Evolutionary conservation across 768 basidiomycete genomes (phyloP), one percentile per base, ranked within the genome.

Genomic region (Mycena metata): DNA sequence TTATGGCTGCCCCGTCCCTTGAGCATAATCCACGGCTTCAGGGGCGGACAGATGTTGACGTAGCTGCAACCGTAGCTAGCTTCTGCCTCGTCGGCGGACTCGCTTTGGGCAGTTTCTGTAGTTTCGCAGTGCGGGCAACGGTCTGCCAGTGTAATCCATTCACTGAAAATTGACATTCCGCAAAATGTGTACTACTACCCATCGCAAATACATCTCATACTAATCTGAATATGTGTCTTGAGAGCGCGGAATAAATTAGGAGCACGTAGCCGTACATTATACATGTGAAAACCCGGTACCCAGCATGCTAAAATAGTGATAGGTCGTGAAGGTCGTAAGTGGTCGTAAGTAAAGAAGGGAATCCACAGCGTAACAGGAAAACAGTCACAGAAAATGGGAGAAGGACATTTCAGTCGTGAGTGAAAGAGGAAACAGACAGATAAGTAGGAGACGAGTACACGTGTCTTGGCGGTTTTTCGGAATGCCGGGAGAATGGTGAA

Each of bases 1-100:
- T 95, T 88, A 95, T 97, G 82, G 83, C 92, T 35, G 93, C 91
- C 12, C 88, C 95, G 3, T 95, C 94, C 3, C 79, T 94, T 3
- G 88, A 91, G 67, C 91, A 95, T 74, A 96, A 96, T 74, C 89
- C 89, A 17, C 83, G 85, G 47, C 78, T 96, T 56, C 85, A 88
- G 70, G 90, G 91, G 9, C 83, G 83, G 55, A 91, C 93, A 66
- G 93, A 96, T 73, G 91, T 96, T 24, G 95, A 96, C 74, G 84
- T 92, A 13, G 94, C 94, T 5, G 95, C 95, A 6, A 93, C 92
- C 0, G 84, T 97, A 15, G 88, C 89, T 6, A 90, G 86, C 71
- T 96, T 96, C 79, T 93, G 87, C 69, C 76, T 95, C 5, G 90
- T 93, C 2, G 90, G 88, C 6, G 95, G 95, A 6, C 80, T 97